Evolutionary conservation across 768 basidiomycete genomes (phyloP), one percentile per base, ranked within the genome.

Genomic region (Psilocybe azurescens): DNA sequence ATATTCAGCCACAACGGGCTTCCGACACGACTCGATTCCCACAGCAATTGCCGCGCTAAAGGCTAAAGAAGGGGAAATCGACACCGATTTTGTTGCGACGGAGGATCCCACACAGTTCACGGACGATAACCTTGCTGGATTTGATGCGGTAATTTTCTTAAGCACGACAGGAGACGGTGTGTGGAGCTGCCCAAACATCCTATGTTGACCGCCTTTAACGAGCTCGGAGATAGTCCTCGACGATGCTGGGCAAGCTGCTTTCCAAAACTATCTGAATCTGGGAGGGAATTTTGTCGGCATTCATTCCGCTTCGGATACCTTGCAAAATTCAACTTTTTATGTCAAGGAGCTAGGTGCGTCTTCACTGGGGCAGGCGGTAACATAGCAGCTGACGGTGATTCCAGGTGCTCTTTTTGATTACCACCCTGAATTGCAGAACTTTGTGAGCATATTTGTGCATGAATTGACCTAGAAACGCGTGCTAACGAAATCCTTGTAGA

Each of bases 21-120:
- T 83, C 72, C 78, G 89, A 60, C 91, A 93, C 67, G 90, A 91
- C 62, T 89, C 87, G 3, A 93, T 93, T 59, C 90, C 90, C 0
- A 84, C 86, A 1, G 89, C 90, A 3, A 83, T 90, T 29, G 73
- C 82, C 47, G 83, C 83, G 0, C 73, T 93, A 44, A 80, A 81
- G 59, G 70, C 76, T 1, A 78, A 76, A 24, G 80, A 79, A 2
- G 60, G 75, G n/a, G 68, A 73, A 0, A 82, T 87, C 59, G 76
- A 84, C 62, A 78, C 87, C 54, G 54, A 76, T 24, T 90, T 93
- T 61, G 84, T 86, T 53, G 79, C 86, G 58, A 88, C 89, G 2
- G 91, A 93, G 69, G 89, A 91, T 61, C 73, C 73, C 61, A 64
- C 66, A 0, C 73, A 74, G 62, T 92, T 93, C 74, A 89, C 75